phyloP scores from a whole-genome alignment of 345 rosid genomes.

The Eucalyptus grandis region DNA sequence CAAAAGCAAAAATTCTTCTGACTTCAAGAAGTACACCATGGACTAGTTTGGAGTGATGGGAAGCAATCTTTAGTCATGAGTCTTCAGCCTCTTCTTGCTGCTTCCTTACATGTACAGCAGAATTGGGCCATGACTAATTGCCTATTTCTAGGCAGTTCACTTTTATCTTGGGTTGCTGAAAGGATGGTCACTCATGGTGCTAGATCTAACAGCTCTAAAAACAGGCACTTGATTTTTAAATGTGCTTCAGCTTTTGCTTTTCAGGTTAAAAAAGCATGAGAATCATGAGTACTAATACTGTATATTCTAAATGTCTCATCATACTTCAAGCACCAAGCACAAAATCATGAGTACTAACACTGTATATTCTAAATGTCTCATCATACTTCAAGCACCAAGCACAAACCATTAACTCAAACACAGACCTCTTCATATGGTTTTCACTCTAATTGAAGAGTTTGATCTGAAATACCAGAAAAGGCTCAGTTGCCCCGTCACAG shows the following conservation, averaged over 20 bases:
- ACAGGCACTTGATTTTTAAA: not conserved
- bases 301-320: not conserved
- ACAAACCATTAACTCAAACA: not conserved
- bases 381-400: not conserved
- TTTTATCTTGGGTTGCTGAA: not conserved
- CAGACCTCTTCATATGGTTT: not conserved
- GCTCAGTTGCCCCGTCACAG: not conserved
- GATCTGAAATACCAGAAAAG: not conserved
- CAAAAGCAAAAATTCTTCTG: not conserved
- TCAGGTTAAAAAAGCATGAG: not conserved
- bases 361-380: not conserved
- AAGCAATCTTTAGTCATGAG: not conserved
- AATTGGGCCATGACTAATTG: not conserved
- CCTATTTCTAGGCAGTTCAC: not conserved
- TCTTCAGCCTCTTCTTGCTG: not conserved
- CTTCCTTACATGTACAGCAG: not conserved
- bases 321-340: too few species aligned
- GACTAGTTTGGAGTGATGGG: not conserved
- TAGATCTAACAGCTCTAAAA: not conserved
- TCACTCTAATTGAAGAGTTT: not conserved
- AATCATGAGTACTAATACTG: not conserved
- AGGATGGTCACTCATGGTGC: not conserved
- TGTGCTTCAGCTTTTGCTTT: not conserved
- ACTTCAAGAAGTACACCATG: not conserved
- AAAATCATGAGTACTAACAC: not conserved